These are phyloP conservation scores for Clausena lansium DNA, from an alignment of 345 rosid species.

Conservation along the genomic window DNA sequence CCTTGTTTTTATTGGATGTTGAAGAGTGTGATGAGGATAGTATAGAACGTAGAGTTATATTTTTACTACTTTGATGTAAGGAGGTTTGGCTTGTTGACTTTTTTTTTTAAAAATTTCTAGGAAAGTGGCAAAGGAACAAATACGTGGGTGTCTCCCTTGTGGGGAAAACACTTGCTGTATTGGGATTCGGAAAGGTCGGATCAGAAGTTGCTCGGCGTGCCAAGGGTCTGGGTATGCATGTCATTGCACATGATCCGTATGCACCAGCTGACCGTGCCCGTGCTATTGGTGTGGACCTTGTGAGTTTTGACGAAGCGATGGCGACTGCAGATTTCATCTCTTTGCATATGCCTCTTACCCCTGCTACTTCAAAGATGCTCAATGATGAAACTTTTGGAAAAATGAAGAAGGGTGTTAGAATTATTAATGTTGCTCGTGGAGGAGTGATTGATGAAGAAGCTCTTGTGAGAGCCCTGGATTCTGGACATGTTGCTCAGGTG, in stretches of 20 bases:
- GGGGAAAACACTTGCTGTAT: constrained; percentile 72
- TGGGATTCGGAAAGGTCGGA: constrained; percentile 94
- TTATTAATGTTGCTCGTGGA: constrained; percentile 88
- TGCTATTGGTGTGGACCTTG: constrained; percentile 76
- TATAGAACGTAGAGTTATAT: not conserved
- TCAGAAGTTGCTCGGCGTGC: constrained; percentile 89
- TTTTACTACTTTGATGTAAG: not conserved
- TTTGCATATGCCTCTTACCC: constrained; percentile 85
- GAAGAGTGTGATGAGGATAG: not conserved
- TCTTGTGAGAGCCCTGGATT: constrained; percentile 73
- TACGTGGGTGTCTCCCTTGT: constrained; percentile 89
- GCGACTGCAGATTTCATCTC: constrained; percentile 83
- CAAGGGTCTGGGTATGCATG: constrained; percentile 92
- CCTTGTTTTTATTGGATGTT: not conserved
- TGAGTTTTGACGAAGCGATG: constrained; percentile 74
- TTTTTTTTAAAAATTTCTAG: constrained; percentile 28
- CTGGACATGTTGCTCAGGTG: constrained; percentile 82
- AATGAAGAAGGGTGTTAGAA: constrained; percentile 90
- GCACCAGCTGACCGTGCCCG: constrained; percentile 91
- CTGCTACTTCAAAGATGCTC: constrained; percentile 66
- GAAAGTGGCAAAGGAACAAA: constrained; percentile 81
- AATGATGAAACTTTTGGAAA: constrained; percentile 79
- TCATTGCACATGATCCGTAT: constrained; percentile 85
- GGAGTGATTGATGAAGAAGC: constrained; percentile 94
- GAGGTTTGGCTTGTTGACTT: not conserved